A percentile compares a stretch with the other conserved stretches of the same genome.
phyloP scores from a whole-genome alignment of 139 green algal genomes.

The Tetratostichococcus sp. region DNA sequence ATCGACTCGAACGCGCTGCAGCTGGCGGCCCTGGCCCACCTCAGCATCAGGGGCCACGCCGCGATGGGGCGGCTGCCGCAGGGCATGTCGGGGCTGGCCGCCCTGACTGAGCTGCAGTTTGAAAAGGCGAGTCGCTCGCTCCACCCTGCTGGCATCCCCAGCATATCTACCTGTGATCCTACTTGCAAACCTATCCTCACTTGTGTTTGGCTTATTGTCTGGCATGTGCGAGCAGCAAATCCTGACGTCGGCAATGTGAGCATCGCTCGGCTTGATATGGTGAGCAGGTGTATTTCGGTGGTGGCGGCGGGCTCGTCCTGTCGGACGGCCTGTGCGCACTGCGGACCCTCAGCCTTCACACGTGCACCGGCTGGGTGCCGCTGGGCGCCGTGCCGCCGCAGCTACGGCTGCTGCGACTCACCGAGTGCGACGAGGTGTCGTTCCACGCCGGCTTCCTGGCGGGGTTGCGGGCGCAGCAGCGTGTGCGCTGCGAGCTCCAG shows the following conservation, averaged over 20 bases:
- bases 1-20: neutral
- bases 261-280: neutral
- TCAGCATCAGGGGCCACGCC: conserved; percentile 8
- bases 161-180: too few species aligned
- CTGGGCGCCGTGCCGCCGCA: neutral
- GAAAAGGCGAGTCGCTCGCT: neutral
- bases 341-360: neutral
- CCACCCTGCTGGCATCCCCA: too few species aligned
- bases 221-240: too few species aligned
- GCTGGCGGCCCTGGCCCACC: neutral
- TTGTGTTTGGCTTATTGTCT: too few species aligned
- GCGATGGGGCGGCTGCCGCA: neutral
- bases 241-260: neutral
- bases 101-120: neutral
- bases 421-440: neutral
- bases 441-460: neutral
- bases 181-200: too few species aligned
- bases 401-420: neutral
- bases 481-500: neutral
- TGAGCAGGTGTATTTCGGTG: neutral
- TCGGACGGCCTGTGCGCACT: neutral
- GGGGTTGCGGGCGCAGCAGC: neutral
- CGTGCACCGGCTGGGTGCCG: neutral
- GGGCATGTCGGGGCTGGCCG: neutral
- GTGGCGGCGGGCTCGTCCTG: too few species aligned